These are phyloP conservation scores for Saccharata proteae DNA, from an alignment of 2,329 filamentous ascomycete genomes.

Conservation along the genomic window DNA sequence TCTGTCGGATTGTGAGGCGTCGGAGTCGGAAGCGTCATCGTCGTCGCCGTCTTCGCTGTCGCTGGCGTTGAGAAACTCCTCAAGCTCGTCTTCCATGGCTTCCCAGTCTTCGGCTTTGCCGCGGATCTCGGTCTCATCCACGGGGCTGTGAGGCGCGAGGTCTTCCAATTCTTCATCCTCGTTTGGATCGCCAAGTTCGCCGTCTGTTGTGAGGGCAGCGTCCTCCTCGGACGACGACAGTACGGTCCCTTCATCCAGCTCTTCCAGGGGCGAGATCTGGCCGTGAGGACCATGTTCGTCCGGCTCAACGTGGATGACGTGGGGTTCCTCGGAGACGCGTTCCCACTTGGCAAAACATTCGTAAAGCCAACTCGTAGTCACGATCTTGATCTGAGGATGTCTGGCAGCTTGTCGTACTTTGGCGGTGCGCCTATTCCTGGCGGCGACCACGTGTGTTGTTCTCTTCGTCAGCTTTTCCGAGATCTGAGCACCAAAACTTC, in stretches of 20 bases:
- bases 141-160: constrained; percentile 3
- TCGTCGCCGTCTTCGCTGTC: constrained; percentile 22
- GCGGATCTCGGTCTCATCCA: constrained; percentile 15
- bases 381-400: constrained; percentile 74
- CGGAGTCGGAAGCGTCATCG: constrained; percentile 15
- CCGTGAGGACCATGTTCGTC: constrained; percentile 36
- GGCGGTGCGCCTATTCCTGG: constrained; percentile 61
- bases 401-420: constrained; percentile 82
- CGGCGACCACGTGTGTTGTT: constrained; percentile 62
- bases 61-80: constrained; percentile 53
- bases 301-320: constrained; percentile 64
- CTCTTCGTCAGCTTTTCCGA: constrained; percentile 42
- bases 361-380: constrained; percentile 80
- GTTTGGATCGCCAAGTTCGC: constrained; percentile 3
- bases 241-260: constrained; percentile 19
- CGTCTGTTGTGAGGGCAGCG: constrained; percentile 25
- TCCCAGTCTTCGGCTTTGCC: constrained; percentile 25
- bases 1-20: no score
- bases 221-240: constrained; percentile 34
- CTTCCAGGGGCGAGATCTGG: constrained; percentile 21
- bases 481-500: constrained; percentile 69
- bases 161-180: constrained; percentile 15
- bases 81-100: constrained; percentile 52
- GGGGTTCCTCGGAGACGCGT: constrained; percentile 64
- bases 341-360: constrained; percentile 78